phyloP scores from a whole-genome alignment of 2,329 filamentous ascomycete genomes.

The Colletotrichum higginsianum region DNA sequence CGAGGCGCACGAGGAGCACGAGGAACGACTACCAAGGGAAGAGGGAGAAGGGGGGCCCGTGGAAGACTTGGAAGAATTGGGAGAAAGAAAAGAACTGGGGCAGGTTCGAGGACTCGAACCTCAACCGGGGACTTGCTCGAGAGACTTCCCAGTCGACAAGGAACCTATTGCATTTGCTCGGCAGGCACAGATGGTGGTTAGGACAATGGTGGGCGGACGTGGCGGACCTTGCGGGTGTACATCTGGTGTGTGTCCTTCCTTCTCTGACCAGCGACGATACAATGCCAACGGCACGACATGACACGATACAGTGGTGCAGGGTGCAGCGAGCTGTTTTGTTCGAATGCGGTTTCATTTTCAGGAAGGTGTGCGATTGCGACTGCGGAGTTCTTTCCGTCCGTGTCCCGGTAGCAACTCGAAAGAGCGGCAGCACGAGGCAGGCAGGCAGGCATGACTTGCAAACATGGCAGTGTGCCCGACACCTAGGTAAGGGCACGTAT shows the following conservation, averaged over 20 bases:
- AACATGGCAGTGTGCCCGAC: not conserved
- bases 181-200: constrained; percentile 28
- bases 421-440: constrained; percentile 5
- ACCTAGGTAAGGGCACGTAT: not conserved
- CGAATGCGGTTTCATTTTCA: constrained; percentile 36
- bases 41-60: constrained; percentile 11
- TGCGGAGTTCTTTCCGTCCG: constrained; percentile 35
- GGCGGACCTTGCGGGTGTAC: not conserved
- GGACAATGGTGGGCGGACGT: not conserved
- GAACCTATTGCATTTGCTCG: constrained; percentile 14
- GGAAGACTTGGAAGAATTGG: constrained; percentile 29
- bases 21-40: constrained; percentile 18
- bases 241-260: not conserved
- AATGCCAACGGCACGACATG: constrained; percentile 12
- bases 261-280: constrained; percentile 5
- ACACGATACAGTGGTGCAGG: constrained; percentile 33
- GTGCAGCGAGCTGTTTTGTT: constrained; percentile 22
- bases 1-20: constrained; percentile 3
- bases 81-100: constrained; percentile 10
- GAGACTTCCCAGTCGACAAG: constrained; percentile 18
- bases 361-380: constrained; percentile 30
- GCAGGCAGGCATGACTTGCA: not conserved
- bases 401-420: not conserved
- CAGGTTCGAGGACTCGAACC: not conserved
- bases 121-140: not conserved